A percentile compares a stretch with the other conserved stretches of the same genome.
These are phyloP conservation scores for Keqinozyma sinolaborantium DNA, from an alignment of 1,139 yeast species.

Conservation along the genomic window DNA sequence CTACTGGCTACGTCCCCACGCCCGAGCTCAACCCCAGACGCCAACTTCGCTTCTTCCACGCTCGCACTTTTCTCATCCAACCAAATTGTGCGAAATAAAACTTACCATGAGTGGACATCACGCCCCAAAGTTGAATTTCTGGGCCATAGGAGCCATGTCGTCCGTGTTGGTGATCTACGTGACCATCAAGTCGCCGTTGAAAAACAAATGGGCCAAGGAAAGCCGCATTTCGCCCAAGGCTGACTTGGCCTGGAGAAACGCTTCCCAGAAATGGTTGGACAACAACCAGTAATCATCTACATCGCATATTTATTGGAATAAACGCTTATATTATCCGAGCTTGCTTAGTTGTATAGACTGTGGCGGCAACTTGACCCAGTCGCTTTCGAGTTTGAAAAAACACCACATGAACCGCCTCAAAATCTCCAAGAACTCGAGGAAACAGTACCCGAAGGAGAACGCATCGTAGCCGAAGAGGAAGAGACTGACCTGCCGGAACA, in stretches of 20 bases:
- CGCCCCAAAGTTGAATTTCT: slow-evolving; percentile 39
- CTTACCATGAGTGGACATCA: slow-evolving; percentile 15
- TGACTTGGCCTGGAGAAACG: slow-evolving; percentile 51
- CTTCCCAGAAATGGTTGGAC: slow-evolving; percentile 46
- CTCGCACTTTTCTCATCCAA: slow-evolving; percentile 7
- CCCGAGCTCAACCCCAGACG: too few relatives aligned
- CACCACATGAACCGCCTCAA: slow-evolving; percentile 89
- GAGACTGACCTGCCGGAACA: slow-evolving; percentile 17
- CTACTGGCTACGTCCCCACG: too few relatives aligned
- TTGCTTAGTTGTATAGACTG: slow-evolving; percentile 17
- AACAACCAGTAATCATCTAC: slow-evolving; percentile 6
- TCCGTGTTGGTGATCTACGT: slow-evolving; percentile 41
- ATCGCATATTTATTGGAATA: slow-evolving; percentile 1
- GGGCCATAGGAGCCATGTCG: slow-evolving; percentile 44
- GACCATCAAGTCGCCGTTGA: slow-evolving; percentile 42
- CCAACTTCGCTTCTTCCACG: too few relatives aligned
- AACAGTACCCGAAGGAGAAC: slow-evolving; percentile 57
- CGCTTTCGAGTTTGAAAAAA: slow-evolving; percentile 77
- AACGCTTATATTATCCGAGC: slow-evolving; percentile 5
- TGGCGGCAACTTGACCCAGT: slow-evolving; percentile 43
- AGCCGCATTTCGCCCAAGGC: slow-evolving; percentile 48
- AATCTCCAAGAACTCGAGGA: slow-evolving; percentile 69
- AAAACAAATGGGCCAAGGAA: slow-evolving; percentile 40
- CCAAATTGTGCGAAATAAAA: slow-evolving; percentile 5
- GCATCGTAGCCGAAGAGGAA: slow-evolving; percentile 44